Evolutionary conservation across 805 yeast genomes (phyloP).

Genomic region (Yarrowia sp.): DNA sequence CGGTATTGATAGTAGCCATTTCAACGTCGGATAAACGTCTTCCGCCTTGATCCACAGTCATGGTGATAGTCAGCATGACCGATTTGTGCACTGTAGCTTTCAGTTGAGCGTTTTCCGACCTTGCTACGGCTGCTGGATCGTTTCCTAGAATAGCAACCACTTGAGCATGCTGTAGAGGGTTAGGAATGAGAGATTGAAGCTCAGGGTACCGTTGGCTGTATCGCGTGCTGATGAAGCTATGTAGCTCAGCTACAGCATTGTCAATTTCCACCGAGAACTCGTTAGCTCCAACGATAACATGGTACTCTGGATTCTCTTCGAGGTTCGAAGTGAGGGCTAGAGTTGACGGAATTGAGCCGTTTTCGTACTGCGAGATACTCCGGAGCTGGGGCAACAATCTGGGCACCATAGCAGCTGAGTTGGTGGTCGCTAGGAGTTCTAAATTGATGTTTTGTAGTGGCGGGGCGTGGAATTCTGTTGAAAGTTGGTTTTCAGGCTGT

Average conservation of each 20-base stretch:
- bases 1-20: conserved; percentile 39
- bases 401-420: background rate
- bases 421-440: background rate
- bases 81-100: conserved; percentile 50
- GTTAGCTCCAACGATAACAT: conserved; percentile 55
- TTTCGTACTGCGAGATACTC: conserved; percentile 9
- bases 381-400: background rate
- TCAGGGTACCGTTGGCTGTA: conserved; percentile 71
- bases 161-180: conserved; percentile 60
- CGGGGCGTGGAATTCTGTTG: background rate
- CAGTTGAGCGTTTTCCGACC: background rate
- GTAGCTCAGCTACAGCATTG: conserved; percentile 52
- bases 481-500: background rate
- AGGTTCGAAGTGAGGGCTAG: conserved; percentile 16
- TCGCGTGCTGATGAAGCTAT: conserved; percentile 49
- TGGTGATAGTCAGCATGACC: conserved; percentile 65
- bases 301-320: conserved; percentile 39
- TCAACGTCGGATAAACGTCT: background rate
- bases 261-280: conserved; percentile 53
- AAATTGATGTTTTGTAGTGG: conserved; percentile 4
- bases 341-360: conserved; percentile 2
- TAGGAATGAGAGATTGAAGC: conserved; percentile 58
- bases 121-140: conserved; percentile 19
- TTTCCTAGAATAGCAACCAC: conserved; percentile 54
- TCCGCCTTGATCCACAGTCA: conserved; percentile 51